Conservation (phyloP, 2,329 filamentous ascomycete species). For the Xylaria digitata region DNA sequence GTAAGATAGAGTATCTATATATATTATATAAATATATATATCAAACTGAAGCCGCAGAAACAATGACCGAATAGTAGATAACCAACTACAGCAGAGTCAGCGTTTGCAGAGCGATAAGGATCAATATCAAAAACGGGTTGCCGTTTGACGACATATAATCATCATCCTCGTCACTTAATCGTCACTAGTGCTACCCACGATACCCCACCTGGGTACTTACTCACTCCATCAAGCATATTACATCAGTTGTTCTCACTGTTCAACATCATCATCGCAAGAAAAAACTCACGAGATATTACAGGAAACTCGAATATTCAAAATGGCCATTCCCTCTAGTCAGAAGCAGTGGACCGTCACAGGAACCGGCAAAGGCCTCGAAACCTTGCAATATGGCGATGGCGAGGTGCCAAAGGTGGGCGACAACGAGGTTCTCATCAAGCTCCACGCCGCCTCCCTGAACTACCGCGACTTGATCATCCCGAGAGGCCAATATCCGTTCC, state of each 20-base stretch:
- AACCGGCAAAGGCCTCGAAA: constrained; percentile 67
- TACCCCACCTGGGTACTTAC: constrained; percentile 15
- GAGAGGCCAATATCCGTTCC: constrained; percentile 60
- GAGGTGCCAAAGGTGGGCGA: constrained; percentile 72
- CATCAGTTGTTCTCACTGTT: neutral
- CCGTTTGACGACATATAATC: constrained; percentile 7
- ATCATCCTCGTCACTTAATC: constrained; percentile 1
- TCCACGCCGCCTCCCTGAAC: constrained; percentile 65
- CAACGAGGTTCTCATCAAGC: constrained; percentile 77
- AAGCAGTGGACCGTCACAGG: constrained; percentile 68
- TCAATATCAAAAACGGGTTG: neutral
- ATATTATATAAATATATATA: neutral
- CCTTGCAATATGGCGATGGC: constrained; percentile 65
- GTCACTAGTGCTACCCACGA: constrained; percentile 7
- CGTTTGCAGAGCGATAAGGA: neutral
- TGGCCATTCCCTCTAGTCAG: constrained; percentile 31
- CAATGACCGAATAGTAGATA: neutral
- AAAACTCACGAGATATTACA: neutral
- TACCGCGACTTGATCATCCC: constrained; percentile 66
- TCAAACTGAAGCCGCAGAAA: neutral
- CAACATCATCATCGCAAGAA: constrained; percentile 1
- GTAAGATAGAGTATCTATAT: neutral
- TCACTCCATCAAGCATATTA: constrained; percentile 15
- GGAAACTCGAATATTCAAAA: constrained; percentile 13
- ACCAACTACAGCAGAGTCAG: neutral